phyloP scores from a whole-genome alignment of 2,329 filamentous ascomycete genomes.

The Zymoseptoria ardabiliae region DNA sequence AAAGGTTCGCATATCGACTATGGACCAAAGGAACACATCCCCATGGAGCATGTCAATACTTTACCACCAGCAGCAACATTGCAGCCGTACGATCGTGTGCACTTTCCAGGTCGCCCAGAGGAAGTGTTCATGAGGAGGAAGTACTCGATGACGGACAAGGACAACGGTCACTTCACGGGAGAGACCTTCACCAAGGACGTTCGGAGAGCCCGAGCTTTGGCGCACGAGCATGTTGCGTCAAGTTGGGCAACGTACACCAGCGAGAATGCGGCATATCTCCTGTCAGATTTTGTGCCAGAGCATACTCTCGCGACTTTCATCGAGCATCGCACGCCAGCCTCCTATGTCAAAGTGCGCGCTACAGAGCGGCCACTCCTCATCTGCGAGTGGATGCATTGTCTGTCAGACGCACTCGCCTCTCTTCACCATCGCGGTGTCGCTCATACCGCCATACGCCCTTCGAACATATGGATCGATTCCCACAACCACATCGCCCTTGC shows the following conservation, averaged over 20 bases:
- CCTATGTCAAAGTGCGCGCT: slow-evolving; percentile 57
- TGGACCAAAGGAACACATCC: slow-evolving; percentile 60
- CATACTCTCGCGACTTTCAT: slow-evolving; percentile 62
- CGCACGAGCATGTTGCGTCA: slow-evolving; percentile 63
- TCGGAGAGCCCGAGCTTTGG: slow-evolving; percentile 49
- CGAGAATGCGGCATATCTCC: slow-evolving; percentile 55
- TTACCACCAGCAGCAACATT: slow-evolving; percentile 42
- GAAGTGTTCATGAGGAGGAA: slow-evolving; percentile 38
- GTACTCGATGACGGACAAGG: slow-evolving; percentile 24
- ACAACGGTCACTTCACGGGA: slow-evolving; percentile 18
- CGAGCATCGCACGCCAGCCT: slow-evolving; percentile 51
- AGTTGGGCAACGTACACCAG: slow-evolving; percentile 65
- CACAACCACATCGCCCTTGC: slow-evolving; percentile 61
- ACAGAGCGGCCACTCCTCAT: slow-evolving; percentile 52
- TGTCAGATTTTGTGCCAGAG: slow-evolving; percentile 61
- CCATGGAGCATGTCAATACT: slow-evolving; percentile 59
- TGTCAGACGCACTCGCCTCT: slow-evolving; percentile 60
- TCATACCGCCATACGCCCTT: slow-evolving; percentile 64
- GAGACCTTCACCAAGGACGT: slow-evolving; percentile 56
- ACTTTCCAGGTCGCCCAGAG: slow-evolving; percentile 55
- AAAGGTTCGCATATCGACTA: slow-evolving; percentile 57
- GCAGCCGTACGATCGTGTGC: slow-evolving; percentile 53
- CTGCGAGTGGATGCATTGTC: slow-evolving; percentile 68
- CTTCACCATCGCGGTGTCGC: slow-evolving; percentile 58
- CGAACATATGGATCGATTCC: slow-evolving; percentile 59